phyloP scores from a whole-genome alignment of 176 grass and related monocot genomes.

The Puya raimondii region DNA sequence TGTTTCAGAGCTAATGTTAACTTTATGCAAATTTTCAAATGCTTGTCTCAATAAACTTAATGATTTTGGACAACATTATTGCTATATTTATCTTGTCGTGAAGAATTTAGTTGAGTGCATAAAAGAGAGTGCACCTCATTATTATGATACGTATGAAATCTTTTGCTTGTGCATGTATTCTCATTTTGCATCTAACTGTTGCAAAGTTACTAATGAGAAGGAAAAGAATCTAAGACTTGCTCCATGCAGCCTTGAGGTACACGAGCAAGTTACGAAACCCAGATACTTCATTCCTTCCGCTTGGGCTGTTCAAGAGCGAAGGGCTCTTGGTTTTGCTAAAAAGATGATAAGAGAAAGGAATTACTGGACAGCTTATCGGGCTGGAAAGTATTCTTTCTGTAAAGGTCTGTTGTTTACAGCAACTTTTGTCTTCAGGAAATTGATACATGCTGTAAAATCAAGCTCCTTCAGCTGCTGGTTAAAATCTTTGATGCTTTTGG shows the following conservation, averaged over 20 bases:
- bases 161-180: slow-evolving; percentile 46
- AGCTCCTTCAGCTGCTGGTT: slow-evolving; percentile 55
- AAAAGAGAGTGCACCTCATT: slow-evolving; percentile 29
- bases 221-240: slow-evolving; percentile 10
- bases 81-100: slow-evolving; percentile 24
- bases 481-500: slow-evolving; percentile 59
- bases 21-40: slow-evolving; percentile 47
- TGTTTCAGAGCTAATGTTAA: slow-evolving; percentile 27
- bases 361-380: slow-evolving; percentile 81
- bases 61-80: slow-evolving; percentile 19
- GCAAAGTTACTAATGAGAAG: slow-evolving; percentile 8
- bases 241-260: background rate
- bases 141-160: slow-evolving; percentile 43
- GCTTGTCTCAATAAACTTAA: slow-evolving; percentile 38
- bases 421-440: slow-evolving; percentile 71
- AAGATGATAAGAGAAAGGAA: slow-evolving; percentile 47
- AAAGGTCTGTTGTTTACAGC: slow-evolving; percentile 76
- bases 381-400: slow-evolving; percentile 61
- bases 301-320: slow-evolving; percentile 56
- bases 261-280: background rate
- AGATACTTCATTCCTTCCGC: slow-evolving; percentile 17
- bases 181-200: slow-evolving; percentile 21
- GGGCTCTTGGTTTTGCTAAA: slow-evolving; percentile 40
- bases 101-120: slow-evolving; percentile 41
- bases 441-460: slow-evolving; percentile 43